A percentile compares a stretch with the other conserved stretches of the same genome.
Evolutionary conservation across 2,329 filamentous ascomycete genomes (phyloP).

Genomic region (Cylindrodendrum hubeiense): DNA sequence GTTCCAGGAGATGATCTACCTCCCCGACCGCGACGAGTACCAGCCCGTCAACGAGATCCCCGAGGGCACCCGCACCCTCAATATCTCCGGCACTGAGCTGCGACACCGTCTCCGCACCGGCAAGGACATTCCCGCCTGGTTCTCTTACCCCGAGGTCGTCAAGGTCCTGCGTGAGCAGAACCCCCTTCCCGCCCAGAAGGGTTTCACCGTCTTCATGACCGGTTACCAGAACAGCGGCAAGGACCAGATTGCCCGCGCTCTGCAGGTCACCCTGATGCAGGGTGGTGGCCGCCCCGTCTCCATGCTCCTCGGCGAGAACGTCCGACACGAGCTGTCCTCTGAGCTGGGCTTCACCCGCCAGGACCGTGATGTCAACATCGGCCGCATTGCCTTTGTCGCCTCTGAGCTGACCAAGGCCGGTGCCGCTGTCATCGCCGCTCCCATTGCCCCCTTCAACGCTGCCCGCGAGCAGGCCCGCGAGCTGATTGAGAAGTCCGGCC

Average conservation of each 20-base stretch:
- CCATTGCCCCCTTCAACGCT: constrained; percentile 92
- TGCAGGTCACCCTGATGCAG: constrained; percentile 98
- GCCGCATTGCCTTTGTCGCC: constrained; percentile 95
- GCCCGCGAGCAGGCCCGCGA: constrained; percentile 84
- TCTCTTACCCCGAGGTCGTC: constrained; percentile 99
- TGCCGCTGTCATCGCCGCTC: constrained; percentile 94
- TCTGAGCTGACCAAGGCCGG: constrained; percentile 94
- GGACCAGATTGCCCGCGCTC: constrained; percentile 93
- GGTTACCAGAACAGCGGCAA: constrained; percentile 98
- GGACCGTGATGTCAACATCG: constrained; percentile 95
- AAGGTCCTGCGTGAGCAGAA: constrained; percentile 96
- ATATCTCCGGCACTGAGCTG: constrained; percentile 91
- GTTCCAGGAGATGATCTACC: constrained; percentile 99
- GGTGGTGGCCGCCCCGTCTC: constrained; percentile 95
- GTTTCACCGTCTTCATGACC: constrained; percentile 98
- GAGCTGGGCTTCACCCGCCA: constrained; percentile 95
- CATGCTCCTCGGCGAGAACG: constrained; percentile 94
- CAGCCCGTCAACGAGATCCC: constrained; percentile 91
- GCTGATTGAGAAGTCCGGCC: constrained; percentile 87
- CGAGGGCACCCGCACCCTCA: constrained; percentile 84
- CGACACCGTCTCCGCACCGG: constrained; percentile 91
- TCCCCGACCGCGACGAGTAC: constrained; percentile 98
- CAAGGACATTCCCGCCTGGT: constrained; percentile 98
- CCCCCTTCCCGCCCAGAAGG: constrained; percentile 89
- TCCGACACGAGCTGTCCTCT: constrained; percentile 90